A percentile compares a stretch with the other conserved stretches of the same genome.
phyloP scores from a whole-genome alignment of 1,139 yeast species.

The Kodamaea sp. region DNA sequence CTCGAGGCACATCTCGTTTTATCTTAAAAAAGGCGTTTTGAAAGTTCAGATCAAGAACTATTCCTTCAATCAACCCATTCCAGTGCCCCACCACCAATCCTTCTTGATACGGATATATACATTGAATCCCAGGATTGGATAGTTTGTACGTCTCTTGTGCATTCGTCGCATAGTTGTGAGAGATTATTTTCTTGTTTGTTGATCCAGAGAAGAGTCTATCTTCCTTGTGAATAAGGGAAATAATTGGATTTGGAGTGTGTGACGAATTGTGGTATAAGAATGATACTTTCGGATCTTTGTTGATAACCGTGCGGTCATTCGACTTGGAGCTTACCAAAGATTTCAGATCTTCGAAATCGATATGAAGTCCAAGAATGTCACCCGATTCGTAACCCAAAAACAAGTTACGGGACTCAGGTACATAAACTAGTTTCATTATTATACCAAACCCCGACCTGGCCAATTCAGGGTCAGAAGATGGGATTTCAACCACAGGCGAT shows the following conservation, averaged over 20 bases:
- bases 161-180: conserved; percentile 24
- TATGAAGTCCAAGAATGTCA: conserved; percentile 36
- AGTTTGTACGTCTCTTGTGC: conserved; percentile 11
- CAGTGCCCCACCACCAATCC: conserved; percentile 36
- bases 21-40: conserved; percentile 3
- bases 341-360: conserved; percentile 14
- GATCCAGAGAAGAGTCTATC: conserved; percentile 44
- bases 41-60: conserved; percentile 5
- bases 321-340: neutral
- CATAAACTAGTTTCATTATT: conserved; percentile 50
- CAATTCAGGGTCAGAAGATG: conserved; percentile 12
- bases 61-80: conserved; percentile 39
- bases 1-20: conserved; percentile 13
- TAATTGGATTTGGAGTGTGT: conserved; percentile 55
- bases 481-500: conserved; percentile 13
- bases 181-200: conserved; percentile 31
- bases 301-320: conserved; percentile 19
- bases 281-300: conserved; percentile 21
- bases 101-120: conserved; percentile 13
- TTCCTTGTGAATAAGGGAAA: conserved; percentile 31
- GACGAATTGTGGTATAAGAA: conserved; percentile 25
- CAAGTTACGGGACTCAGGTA: conserved; percentile 23
- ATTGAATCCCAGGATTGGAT: conserved; percentile 12
- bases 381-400: conserved; percentile 63
- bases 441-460: conserved; percentile 50